These are phyloP conservation scores for Incumbomyces delicatus DNA, from an alignment of 2,329 filamentous ascomycete species.

Conservation along the genomic window DNA sequence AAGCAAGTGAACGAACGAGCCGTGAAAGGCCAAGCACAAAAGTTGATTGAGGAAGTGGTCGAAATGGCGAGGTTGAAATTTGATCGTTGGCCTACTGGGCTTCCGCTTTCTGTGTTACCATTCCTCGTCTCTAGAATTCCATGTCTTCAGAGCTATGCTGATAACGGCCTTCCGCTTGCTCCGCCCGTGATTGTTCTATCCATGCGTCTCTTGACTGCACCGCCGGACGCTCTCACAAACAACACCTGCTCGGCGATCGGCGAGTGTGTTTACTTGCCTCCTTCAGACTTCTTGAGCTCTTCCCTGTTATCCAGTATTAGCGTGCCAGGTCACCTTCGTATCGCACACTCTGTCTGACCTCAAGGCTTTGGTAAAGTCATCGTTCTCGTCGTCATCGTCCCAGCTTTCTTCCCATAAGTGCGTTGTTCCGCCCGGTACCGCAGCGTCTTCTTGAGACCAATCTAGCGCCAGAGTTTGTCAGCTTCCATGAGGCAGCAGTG, in stretches of 20 bases:
- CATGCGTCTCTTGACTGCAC: too few relatives aligned
- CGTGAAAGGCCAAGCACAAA: not conserved
- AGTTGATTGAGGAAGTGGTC: conserved; percentile 8
- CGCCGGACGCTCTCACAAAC: too few relatives aligned
- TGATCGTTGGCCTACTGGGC: conserved; percentile 4
- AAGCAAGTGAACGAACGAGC: conserved; percentile 48
- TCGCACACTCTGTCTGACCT: conserved; percentile 51
- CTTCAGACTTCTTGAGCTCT: conserved; percentile 89
- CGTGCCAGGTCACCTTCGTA: not conserved
- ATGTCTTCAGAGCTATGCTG: not conserved
- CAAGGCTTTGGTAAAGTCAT: conserved; percentile 91
- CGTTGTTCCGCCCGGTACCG: conserved; percentile 48
- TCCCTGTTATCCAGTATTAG: conserved; percentile 36
- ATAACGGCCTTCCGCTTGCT: not conserved
- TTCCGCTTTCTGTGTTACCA: not conserved
- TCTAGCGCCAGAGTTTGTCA: conserved; percentile 44
- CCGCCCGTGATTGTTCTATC: too few relatives aligned
- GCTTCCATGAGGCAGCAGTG: not conserved
- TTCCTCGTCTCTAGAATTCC: conserved; percentile 8
- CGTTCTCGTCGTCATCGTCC: conserved; percentile 95
- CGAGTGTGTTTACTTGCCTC: conserved; percentile 12
- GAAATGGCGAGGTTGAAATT: conserved; percentile 7
- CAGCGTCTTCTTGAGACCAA: conserved; percentile 85
- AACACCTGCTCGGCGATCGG: too few relatives aligned
- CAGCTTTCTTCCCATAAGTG: conserved; percentile 99